Evolutionary conservation across 208 protist species (phyloP).

Genomic region (Leishmania tarentolae): DNA sequence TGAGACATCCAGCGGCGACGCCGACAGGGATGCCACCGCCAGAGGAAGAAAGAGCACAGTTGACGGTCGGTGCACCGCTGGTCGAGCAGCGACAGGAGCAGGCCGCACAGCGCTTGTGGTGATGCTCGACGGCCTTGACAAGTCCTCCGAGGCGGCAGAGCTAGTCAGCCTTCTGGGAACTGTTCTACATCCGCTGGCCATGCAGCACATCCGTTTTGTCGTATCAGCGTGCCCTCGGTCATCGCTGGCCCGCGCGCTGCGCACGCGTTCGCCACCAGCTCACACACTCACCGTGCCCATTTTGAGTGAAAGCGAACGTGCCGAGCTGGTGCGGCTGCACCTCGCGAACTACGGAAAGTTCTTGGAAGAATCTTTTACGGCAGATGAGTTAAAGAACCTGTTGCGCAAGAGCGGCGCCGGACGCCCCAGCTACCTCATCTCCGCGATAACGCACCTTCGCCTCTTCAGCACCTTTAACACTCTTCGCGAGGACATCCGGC

Average conservation of each 20-base stretch:
- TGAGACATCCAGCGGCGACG: conserved; percentile 1
- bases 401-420: conserved; percentile 72
- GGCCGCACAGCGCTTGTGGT: conserved; percentile 34
- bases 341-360: conserved; percentile 77
- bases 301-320: conserved; percentile 61
- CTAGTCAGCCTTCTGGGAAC: conserved; percentile 56
- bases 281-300: conserved; percentile 37
- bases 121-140: conserved; percentile 74
- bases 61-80: background rate
- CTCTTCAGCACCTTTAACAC: conserved; percentile 86
- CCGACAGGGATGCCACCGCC: background rate
- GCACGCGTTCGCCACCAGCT: conserved; percentile 44
- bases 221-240: conserved; percentile 39
- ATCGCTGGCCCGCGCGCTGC: conserved; percentile 45
- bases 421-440: conserved; percentile 68
- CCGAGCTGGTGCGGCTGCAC: conserved; percentile 74
- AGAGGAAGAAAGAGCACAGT: background rate
- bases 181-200: conserved; percentile 40
- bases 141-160: conserved; percentile 49
- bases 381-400: conserved; percentile 72
- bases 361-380: conserved; percentile 68
- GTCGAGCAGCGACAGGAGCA: background rate
- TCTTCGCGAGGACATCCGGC: conserved; percentile 70
- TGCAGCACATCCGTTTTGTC: conserved; percentile 62
- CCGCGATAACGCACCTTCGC: conserved; percentile 72